These are phyloP conservation scores for Tuber borchii DNA, from an alignment of 495 filamentous ascomycete species.

Conservation along the genomic window DNA sequence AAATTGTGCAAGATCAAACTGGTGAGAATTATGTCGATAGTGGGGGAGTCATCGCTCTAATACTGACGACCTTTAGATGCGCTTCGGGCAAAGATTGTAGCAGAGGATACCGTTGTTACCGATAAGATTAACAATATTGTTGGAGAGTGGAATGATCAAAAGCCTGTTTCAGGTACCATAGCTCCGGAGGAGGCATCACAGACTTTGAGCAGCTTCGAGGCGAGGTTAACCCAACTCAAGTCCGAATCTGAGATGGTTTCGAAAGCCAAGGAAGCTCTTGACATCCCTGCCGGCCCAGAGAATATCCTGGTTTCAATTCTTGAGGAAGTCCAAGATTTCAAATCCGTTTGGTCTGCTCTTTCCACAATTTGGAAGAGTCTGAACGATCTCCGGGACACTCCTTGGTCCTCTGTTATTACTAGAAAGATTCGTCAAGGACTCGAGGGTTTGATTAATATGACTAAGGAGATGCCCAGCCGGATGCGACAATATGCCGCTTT, in stretches of 20 bases:
- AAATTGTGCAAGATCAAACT: slow-evolving; percentile 90
- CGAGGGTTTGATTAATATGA: slow-evolving; percentile 91
- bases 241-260: slow-evolving; percentile 88
- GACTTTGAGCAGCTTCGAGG: slow-evolving; percentile 72
- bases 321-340: slow-evolving; percentile 97
- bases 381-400: slow-evolving; percentile 81
- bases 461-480: slow-evolving; percentile 96
- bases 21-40: slow-evolving; percentile 8
- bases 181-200: slow-evolving; percentile 76
- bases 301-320: slow-evolving; percentile 70
- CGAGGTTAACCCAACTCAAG: slow-evolving; percentile 69
- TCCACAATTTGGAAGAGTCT: slow-evolving; percentile 95
- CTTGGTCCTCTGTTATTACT: slow-evolving; percentile 90
- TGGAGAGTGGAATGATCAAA: slow-evolving; percentile 84
- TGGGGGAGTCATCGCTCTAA: background rate
- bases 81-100: slow-evolving; percentile 87
- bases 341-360: slow-evolving; percentile 91
- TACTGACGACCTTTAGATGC: slow-evolving; percentile 51
- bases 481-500: slow-evolving; percentile 99
- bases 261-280: slow-evolving; percentile 91
- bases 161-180: slow-evolving; percentile 90
- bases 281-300: slow-evolving; percentile 71
- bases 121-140: slow-evolving; percentile 80
- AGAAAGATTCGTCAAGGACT: slow-evolving; percentile 82
- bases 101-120: slow-evolving; percentile 83